Evolutionary conservation across 495 filamentous ascomycete species (phyloP), one percentile per base, ranked within the genome.

Genomic region (Talaromyces proteolyticus): DNA sequence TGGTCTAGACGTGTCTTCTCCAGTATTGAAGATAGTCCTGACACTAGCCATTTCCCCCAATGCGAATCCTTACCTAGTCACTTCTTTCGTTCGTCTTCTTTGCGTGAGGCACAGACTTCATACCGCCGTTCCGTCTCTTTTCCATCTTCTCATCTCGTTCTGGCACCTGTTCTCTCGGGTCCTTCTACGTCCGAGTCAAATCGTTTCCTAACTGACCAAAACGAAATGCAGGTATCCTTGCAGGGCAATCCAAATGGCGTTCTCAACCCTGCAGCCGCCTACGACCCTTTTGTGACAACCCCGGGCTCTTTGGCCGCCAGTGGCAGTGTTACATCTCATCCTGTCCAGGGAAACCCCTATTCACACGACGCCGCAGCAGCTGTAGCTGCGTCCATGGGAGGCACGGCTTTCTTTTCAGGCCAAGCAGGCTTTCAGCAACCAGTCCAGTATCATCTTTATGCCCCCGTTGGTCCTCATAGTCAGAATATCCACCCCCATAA

Each of bases 381-480:
- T 24, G 47, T 58, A 56, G 24, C 51, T 76, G 64, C 72, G 8
- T 72, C 68, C 20, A 62, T 79, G 36, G 74, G 73, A 11, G 72
- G 73, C 4, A 70, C 74, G 23, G 53, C 68, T 16, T 89, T 80
- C 57, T 84, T 78, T 61, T 66, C 71, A 39, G 71, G 64, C 48
- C 73, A 78, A 54, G 67, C 67, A 16, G 69, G 73, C 42, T 70
- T 80, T 45, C 70, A 82, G 53, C 89, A 91, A 59, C 88, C 88
- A 21, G 85, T 88, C 47, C 81, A 93, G 74, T 95, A 96, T 62
- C 92, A 97, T 69, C 80, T 95, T 6, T 98, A 97, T 61, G 87
- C 89, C 18, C 89, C 91, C 0, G 74, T 88, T 52, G 89, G 88
- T n/a, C 82, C 89, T 6, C 84, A 91, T 58, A 82, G 80, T 51